phyloP scores from a whole-genome alignment of 768 basidiomycete genomes.

The Dioszegia crocea region DNA sequence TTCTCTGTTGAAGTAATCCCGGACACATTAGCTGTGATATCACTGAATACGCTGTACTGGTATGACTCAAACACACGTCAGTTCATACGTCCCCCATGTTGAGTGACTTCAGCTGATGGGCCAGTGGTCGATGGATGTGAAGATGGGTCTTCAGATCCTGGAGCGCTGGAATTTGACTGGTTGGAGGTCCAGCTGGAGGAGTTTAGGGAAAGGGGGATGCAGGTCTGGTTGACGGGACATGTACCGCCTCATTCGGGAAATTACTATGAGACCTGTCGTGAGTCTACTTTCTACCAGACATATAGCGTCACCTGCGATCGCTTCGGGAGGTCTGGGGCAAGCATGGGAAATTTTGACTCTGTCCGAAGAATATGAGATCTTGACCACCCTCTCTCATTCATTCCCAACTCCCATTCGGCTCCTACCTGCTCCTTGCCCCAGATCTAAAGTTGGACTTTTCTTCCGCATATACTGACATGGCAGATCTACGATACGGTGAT shows the following conservation, averaged over 20 bases:
- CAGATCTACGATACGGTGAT: constrained; percentile 56
- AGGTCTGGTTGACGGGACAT: constrained; percentile 64
- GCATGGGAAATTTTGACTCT: too few relatives aligned
- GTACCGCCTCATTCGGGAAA: constrained; percentile 76
- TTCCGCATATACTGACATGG: constrained; percentile 15
- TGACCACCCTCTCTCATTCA: too few relatives aligned
- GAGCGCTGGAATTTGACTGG: constrained; percentile 84
- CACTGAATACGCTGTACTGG: constrained; percentile 85
- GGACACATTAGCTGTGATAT: constrained; percentile 68
- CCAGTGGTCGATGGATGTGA: constrained; percentile 73
- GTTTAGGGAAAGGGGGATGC: constrained; percentile 67
- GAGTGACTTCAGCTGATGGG: constrained; percentile 11
- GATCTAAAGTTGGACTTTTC: too few relatives aligned
- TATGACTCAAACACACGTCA: constrained; percentile 82
- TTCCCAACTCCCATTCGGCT: too few relatives aligned
- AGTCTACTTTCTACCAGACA: too few relatives aligned
- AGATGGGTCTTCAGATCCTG: constrained; percentile 66
- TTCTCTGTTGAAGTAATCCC: constrained; percentile 75
- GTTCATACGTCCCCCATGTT: constrained; percentile 13
- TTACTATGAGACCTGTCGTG: constrained; percentile 80
- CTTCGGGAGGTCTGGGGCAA: too few relatives aligned
- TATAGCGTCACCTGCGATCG: too few relatives aligned
- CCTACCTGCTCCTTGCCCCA: too few relatives aligned
- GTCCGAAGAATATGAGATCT: too few relatives aligned
- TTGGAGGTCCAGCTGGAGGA: constrained; percentile 72